phyloP scores from a whole-genome alignment of 768 basidiomycete genomes.

The Tephrocybe sp. region DNA sequence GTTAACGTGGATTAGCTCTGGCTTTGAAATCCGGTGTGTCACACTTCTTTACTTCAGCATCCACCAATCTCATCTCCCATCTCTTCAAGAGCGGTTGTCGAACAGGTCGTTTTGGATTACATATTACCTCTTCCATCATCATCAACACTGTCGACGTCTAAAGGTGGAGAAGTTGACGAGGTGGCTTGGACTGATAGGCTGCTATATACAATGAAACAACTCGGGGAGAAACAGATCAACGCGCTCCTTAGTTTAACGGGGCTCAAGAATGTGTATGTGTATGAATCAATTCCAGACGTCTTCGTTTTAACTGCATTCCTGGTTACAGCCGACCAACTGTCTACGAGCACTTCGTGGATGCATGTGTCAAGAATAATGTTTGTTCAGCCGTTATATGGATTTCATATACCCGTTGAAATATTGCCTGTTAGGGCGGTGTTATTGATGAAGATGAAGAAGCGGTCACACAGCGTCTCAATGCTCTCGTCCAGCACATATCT shows the following conservation, averaged over 20 bases:
- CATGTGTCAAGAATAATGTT: slow-evolving; percentile 84
- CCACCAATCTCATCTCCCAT: neutral
- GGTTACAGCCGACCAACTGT: slow-evolving; percentile 58
- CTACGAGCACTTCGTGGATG: slow-evolving; percentile 67
- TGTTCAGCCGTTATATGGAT: slow-evolving; percentile 24
- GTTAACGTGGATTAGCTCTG: slow-evolving; percentile 50
- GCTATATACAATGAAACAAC: slow-evolving; percentile 64
- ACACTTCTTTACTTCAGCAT: neutral
- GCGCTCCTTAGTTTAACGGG: slow-evolving; percentile 60
- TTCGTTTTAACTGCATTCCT: neutral
- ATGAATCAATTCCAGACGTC: neutral
- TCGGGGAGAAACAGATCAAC: slow-evolving; percentile 59
- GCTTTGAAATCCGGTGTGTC: slow-evolving; percentile 56
- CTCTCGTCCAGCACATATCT: slow-evolving; percentile 54
- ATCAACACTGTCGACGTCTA: slow-evolving; percentile 40
- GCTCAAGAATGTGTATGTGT: slow-evolving; percentile 58
- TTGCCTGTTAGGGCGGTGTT: slow-evolving; percentile 70
- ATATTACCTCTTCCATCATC: slow-evolving; percentile 75
- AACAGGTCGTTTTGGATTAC: slow-evolving; percentile 66
- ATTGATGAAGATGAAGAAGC: slow-evolving; percentile 81
- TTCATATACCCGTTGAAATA: neutral
- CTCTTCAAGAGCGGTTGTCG: slow-evolving; percentile 49
- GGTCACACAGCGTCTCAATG: slow-evolving; percentile 51
- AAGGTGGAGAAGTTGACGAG: slow-evolving; percentile 67
- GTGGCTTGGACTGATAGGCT: slow-evolving; percentile 82